Base-by-base conservation (phyloP, 192 early-diverging fungal species). In the Linderina pennispora region DNA sequence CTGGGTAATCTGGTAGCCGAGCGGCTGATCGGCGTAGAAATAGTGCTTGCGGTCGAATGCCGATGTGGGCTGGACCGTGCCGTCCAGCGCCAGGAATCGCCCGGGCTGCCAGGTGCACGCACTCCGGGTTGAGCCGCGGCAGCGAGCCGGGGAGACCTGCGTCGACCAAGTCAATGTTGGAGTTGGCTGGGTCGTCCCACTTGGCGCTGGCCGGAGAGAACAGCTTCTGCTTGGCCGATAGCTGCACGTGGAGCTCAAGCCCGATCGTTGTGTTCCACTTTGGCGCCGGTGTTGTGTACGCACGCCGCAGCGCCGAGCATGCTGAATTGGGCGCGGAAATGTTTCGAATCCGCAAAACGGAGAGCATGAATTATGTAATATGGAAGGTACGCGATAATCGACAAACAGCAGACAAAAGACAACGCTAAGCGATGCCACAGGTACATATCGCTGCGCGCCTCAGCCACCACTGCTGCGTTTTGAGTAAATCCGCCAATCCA, bases 1-100 rank as follows among this genome's bases (percentile, higher is more conserved):
- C 52, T 97, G 94, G 16, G 94, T 97, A 51, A 97, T 93, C 69
- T 97, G 94, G 62, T 91, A 97, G 14, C 94, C 91, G 38, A 80
- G 81, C 11, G 94, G 91, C 49, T 91, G 72, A 68, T 97, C 94
- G 3, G 85, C 80, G 58, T 97, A 97, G 67, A 93, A 93, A 52
- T 97, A 97, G 57, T 97, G 94, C 56, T 97, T 94, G 36, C 94
- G 80, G 44, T 94, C 94, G 57, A 97, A 97, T 1, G 79, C 72
- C 10, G 85, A 91, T 18, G 42, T 20, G 4, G 20, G 48, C 39
- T 89, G 80, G 20, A 94, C 75, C 23, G 77, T 70, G 2, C 80
- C 71, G 9, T 76, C 60, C 21, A 97, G 52, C 0, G 84, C 85
- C 22, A 93, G 61, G 0, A n/a, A 90, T 76, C 1, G 91, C 83